Conservation (phyloP, 2,329 filamentous ascomycete species). For the Gaeumannomyces tritici region DNA sequence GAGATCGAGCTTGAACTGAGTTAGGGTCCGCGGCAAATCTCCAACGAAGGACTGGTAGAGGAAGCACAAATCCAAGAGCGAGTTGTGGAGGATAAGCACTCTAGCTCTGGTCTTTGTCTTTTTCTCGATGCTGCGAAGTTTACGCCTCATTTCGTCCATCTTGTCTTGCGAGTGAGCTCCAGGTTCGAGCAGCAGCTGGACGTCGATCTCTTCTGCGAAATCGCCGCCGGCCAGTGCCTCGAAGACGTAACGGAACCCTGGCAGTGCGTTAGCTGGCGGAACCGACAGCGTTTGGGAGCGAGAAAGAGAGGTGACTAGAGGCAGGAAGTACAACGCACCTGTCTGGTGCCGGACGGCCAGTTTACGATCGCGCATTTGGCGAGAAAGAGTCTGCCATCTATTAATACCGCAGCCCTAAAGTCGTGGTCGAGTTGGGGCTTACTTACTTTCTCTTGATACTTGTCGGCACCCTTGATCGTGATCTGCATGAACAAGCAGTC, state of each 20-base stretch:
- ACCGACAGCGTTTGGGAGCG: not conserved
- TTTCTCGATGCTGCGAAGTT: conserved; percentile 11
- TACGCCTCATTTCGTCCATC: not conserved
- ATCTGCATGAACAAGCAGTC: conserved; percentile 10
- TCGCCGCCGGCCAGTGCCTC: conserved; percentile 20
- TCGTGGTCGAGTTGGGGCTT: too few species aligned
- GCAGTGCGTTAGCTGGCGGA: not conserved
- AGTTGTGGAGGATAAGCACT: conserved; percentile 53
- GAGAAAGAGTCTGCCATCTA: not conserved
- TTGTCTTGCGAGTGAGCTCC: not conserved
- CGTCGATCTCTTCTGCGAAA: conserved; percentile 27
- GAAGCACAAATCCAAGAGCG: conserved; percentile 55
- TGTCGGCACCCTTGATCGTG: conserved; percentile 4
- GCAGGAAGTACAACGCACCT: conserved; percentile 6
- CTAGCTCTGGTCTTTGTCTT: conserved; percentile 19
- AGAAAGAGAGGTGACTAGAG: too few species aligned
- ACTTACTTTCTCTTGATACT: conserved; percentile 5
- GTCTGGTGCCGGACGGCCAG: conserved; percentile 10
- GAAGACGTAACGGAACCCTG: conserved; percentile 18
- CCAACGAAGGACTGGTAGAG: conserved; percentile 55
- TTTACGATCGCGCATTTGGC: not conserved
- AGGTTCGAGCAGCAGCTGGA: conserved; percentile 5
- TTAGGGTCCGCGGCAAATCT: conserved; percentile 39
- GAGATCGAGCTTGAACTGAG: conserved; percentile 40
- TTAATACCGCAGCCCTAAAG: not conserved